Evolutionary conservation across 2,329 filamentous ascomycete species (phyloP), one percentile per base, ranked within the genome.

Genomic region (Apiospora koreana): DNA sequence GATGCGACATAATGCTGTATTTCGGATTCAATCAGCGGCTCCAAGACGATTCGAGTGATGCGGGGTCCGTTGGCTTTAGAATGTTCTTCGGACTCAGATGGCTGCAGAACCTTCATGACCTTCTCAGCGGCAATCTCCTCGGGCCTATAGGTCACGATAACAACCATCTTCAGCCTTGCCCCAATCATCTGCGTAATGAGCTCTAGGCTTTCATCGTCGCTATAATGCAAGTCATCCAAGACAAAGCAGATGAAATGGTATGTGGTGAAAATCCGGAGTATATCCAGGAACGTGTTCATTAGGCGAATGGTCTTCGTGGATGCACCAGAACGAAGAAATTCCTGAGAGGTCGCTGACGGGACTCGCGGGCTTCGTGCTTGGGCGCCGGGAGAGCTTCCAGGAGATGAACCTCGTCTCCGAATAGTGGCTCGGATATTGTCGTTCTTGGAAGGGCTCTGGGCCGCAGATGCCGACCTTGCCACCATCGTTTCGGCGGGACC

Each of bases 201-300:
- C 70, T 97, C 94, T 65, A 96, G 83, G 18, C 93, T 96, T 79
- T 98, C 95, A 35, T 92, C 89, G 77, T 98, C 95, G 8, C 94
- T 94, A 79, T 94, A 96, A 76, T 98, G 94, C 42, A 98, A 83
- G 80, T 98, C 95, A 77, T 98, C 95, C 38, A 98, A 82, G 75
- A 91, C 94, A 75, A 97, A 91, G 77, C 94, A 97, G 69, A 97
- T 94, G 76, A 97, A 91, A 76, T 95, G 96, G 78, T 95, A 91
- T 25, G 91, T 86, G 0, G 94, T 92, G 69, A 98, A 91, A 54
- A 97, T 89, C 68, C 93, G 89, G 67, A 98, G 81, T 12, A 97
- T 92, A 74, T 98, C 95, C 64, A 97, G 83, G 75, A 97, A 95
- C 1, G 93, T 95, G 77, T 94, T 95, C 86, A 95, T 93, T 69